phyloP scores from a whole-genome alignment of 176 grass and related monocot genomes.

The Oryza officinalis region DNA sequence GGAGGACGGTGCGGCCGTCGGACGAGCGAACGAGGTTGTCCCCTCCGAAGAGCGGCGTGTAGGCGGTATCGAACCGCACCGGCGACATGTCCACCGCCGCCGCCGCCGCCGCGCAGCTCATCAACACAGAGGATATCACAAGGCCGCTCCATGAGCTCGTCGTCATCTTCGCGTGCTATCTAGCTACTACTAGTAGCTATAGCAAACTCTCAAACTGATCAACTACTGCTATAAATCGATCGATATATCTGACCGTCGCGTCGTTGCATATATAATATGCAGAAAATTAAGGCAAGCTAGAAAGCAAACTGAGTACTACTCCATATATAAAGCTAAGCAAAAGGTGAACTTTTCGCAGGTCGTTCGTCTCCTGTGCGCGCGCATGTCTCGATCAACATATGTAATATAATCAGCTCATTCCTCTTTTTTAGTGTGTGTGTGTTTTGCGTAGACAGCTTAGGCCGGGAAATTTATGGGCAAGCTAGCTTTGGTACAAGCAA shows the following conservation, averaged over 20 bases:
- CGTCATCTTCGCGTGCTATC: background rate
- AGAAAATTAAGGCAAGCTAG: too few relatives aligned
- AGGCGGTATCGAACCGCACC: conserved; percentile 58
- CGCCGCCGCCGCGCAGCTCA: background rate
- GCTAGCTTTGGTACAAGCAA: too few relatives aligned
- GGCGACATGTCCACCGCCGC: conserved; percentile 44
- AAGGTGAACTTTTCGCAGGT: background rate
- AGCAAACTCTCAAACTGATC: too few relatives aligned
- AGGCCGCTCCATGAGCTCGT: background rate
- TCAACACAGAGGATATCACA: background rate
- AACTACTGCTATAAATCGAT: too few relatives aligned
- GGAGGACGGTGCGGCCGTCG: conserved; percentile 51
- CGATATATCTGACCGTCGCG: too few relatives aligned
- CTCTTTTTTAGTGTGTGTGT: too few relatives aligned
- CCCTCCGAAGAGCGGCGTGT: conserved; percentile 65
- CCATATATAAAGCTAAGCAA: too few relatives aligned
- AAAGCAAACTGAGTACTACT: too few relatives aligned
- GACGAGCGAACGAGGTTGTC: conserved; percentile 60
- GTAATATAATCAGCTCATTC: too few relatives aligned
- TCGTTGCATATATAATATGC: too few relatives aligned
- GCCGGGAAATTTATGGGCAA: too few relatives aligned
- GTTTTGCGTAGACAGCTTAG: too few relatives aligned
- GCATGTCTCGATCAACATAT: background rate
- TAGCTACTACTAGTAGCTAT: background rate
- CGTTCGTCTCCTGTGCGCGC: background rate